Evolutionary conservation across 371 early-diverging fungal genomes (phyloP).

Genomic region (Syncephalastrum racemosum): DNA sequence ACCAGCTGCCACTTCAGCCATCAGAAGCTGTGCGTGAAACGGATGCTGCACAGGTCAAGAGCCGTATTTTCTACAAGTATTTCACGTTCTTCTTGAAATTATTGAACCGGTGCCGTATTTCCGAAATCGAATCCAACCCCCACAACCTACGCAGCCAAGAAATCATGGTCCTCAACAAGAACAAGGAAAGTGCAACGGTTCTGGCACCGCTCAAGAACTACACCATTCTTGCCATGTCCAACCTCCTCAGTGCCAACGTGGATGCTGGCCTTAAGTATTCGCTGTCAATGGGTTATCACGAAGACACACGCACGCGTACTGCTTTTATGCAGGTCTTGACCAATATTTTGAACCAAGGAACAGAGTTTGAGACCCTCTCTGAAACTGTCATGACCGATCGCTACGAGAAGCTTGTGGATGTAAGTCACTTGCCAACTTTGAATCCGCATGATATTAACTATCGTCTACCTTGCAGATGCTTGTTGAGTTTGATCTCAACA

Average conservation of each 20-base stretch:
- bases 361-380: conserved; percentile 82
- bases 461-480: conserved; percentile 39
- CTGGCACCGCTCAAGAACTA: conserved; percentile 75
- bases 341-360: conserved; percentile 85
- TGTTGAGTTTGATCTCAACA: conserved; percentile 64
- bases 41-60: conserved; percentile 70
- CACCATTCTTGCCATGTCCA: conserved; percentile 86
- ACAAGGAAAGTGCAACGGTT: conserved; percentile 61
- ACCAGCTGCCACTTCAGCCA: conserved; percentile 82
- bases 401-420: conserved; percentile 75
- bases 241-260: conserved; percentile 87
- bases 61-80: conserved; percentile 82
- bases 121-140: conserved; percentile 32
- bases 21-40: conserved; percentile 66
- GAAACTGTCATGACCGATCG: conserved; percentile 75
- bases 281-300: conserved; percentile 90
- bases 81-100: conserved; percentile 88
- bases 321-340: conserved; percentile 93
- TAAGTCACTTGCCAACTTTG: conserved; percentile 22
- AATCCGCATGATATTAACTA: background rate
- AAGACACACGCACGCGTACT: conserved; percentile 83
- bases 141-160: conserved; percentile 13
- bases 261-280: conserved; percentile 90
- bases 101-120: conserved; percentile 77
- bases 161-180: conserved; percentile 25